phyloP scores from a whole-genome alignment of 2,329 filamentous ascomycete species.

The Neocucurbitaria cava region DNA sequence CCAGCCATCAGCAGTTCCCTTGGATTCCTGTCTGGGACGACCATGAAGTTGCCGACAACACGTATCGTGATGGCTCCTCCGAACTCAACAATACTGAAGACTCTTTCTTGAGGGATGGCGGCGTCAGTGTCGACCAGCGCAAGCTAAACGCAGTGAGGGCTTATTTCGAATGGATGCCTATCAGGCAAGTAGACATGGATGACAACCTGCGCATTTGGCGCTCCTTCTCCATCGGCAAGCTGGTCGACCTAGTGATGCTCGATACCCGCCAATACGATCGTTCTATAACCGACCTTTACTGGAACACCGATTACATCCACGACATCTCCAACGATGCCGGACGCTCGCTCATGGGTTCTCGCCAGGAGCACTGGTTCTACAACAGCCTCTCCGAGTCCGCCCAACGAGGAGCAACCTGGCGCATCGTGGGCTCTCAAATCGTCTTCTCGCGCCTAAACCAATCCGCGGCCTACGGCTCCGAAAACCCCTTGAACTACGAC shows the following conservation, averaged over 20 bases:
- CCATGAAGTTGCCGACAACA: slow-evolving; percentile 52
- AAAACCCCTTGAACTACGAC: slow-evolving; percentile 62
- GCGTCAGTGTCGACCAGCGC: slow-evolving; percentile 52
- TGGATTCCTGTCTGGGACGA: slow-evolving; percentile 58
- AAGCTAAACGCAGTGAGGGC: slow-evolving; percentile 57
- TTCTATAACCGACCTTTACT: slow-evolving; percentile 54
- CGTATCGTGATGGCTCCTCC: slow-evolving; percentile 50
- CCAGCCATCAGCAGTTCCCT: slow-evolving; percentile 50
- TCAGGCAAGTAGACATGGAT: slow-evolving; percentile 54
- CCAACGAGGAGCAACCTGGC: slow-evolving; percentile 72
- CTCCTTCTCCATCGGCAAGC: slow-evolving; percentile 50
- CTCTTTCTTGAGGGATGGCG: slow-evolving; percentile 49
- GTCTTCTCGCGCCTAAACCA: slow-evolving; percentile 68
- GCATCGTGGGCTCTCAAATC: slow-evolving; percentile 74
- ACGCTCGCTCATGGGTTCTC: slow-evolving; percentile 72
- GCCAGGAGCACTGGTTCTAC: slow-evolving; percentile 73
- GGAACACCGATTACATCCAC: slow-evolving; percentile 69
- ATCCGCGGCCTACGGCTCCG: slow-evolving; percentile 53
- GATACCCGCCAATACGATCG: slow-evolving; percentile 54
- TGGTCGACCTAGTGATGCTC: slow-evolving; percentile 53
- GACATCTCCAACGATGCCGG: slow-evolving; percentile 70
- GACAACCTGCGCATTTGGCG: slow-evolving; percentile 53
- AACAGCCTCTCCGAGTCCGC: slow-evolving; percentile 62
- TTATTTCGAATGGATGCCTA: slow-evolving; percentile 56
- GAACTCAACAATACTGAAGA: slow-evolving; percentile 54